phyloP scores from a whole-genome alignment of 352 stramenopile genomes.

The Phytophthora constricta region DNA sequence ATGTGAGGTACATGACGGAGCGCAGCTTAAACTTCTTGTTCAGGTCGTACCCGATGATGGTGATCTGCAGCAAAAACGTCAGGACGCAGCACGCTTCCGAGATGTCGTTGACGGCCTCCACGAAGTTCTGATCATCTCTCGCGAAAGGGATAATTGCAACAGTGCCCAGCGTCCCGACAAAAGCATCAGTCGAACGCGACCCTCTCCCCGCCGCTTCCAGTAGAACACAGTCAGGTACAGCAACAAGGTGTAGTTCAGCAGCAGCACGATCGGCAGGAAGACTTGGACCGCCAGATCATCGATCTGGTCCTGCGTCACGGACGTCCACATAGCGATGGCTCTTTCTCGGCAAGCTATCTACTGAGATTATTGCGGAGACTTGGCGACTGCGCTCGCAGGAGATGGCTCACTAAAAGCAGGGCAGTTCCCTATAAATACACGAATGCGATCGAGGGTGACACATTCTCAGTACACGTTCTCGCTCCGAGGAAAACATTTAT shows the following conservation, averaged over 20 bases:
- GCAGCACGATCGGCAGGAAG: constrained; percentile 32
- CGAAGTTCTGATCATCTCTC: constrained; percentile 16
- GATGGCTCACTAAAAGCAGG: no score
- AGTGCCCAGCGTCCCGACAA: constrained; percentile 31
- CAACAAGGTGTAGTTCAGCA: constrained; percentile 54
- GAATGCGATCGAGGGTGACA: no score
- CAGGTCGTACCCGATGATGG: constrained; percentile 45
- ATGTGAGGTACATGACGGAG: constrained; percentile 42
- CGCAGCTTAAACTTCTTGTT: constrained; percentile 41
- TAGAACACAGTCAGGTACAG: constrained; percentile 42
- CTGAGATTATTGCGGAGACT: no score
- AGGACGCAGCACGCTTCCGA: constrained; percentile 42
- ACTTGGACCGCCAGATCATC: constrained; percentile 4
- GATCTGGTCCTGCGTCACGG: constrained; percentile 35
- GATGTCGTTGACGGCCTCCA: constrained; percentile 42
- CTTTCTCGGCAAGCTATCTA: no score
- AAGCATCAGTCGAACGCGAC: constrained; percentile 25
- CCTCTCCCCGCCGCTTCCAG: constrained; percentile 27
- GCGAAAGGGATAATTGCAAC: constrained; percentile 37
- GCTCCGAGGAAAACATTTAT: no score
- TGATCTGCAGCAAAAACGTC: constrained; percentile 54
- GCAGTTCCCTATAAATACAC: no score
- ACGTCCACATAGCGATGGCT: constrained; percentile 19
- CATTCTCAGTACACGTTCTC: no score
- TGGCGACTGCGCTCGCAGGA: no score